phyloP scores from a whole-genome alignment of 495 filamentous ascomycete genomes.

The Penicillium samsonianum region DNA sequence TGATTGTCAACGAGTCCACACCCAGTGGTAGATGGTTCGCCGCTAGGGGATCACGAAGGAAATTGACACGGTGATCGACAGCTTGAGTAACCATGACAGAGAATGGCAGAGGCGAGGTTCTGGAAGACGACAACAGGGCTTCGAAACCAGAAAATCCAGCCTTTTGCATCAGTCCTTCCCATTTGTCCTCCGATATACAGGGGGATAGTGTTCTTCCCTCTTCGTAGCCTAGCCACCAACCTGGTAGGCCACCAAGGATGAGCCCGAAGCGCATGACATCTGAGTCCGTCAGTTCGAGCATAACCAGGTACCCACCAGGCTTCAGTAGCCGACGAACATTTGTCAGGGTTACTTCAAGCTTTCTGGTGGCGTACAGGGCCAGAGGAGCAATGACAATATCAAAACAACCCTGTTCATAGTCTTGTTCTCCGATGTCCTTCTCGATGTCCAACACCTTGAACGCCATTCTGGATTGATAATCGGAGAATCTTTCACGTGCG shows the following conservation, averaged over 20 bases:
- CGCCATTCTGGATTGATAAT: slow-evolving; percentile 33
- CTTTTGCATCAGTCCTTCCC: slow-evolving; percentile 41
- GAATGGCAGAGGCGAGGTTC: slow-evolving; percentile 29
- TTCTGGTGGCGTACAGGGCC: slow-evolving; percentile 28
- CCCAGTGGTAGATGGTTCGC: slow-evolving; percentile 7
- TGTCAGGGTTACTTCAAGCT: slow-evolving; percentile 25
- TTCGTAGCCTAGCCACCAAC: slow-evolving; percentile 55
- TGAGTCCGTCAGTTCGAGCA: slow-evolving; percentile 47
- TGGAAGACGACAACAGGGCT: slow-evolving; percentile 23
- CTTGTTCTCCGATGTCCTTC: slow-evolving; percentile 42
- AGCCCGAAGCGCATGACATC: slow-evolving; percentile 28
- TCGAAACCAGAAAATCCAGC: slow-evolving; percentile 53
- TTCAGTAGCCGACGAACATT: slow-evolving; percentile 45
- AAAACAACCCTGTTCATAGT: slow-evolving; percentile 41
- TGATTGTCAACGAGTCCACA: slow-evolving; percentile 26
- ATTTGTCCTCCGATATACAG: slow-evolving; percentile 31
- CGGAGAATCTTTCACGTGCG: slow-evolving; percentile 20
- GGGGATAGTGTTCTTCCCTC: slow-evolving; percentile 45
- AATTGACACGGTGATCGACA: slow-evolving; percentile 38
- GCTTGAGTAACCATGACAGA: slow-evolving; percentile 48
- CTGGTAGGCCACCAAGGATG: slow-evolving; percentile 44
- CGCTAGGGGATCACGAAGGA: slow-evolving; percentile 32
- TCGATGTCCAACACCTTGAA: slow-evolving; percentile 51
- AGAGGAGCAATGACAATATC: slow-evolving; percentile 48
- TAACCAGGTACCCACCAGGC: slow-evolving; percentile 54